phyloP scores from a whole-genome alignment of 202 grass and related monocot genomes.

The Panicum virgatum region DNA sequence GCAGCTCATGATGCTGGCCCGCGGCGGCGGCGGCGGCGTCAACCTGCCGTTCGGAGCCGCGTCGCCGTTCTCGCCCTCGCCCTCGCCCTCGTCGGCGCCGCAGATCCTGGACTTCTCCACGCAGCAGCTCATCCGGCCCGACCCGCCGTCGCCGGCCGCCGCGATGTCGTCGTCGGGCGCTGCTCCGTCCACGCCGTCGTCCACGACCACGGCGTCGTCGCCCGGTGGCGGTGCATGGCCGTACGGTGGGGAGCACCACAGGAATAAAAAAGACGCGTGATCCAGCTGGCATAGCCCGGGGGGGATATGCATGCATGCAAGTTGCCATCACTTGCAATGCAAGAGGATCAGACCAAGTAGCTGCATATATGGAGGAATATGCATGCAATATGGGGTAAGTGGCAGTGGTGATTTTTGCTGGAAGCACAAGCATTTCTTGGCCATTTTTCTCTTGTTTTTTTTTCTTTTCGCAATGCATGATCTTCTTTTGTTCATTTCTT shows the following conservation, averaged over 20 bases:
- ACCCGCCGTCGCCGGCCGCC: conserved; percentile 26
- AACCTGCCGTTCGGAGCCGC: conserved; percentile 44
- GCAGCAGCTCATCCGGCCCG: conserved; percentile 45
- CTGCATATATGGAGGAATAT: conserved; percentile 6
- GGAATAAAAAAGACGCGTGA: conserved; percentile 41
- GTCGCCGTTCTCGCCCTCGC: conserved; percentile 27
- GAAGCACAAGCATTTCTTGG: conserved; percentile 3
- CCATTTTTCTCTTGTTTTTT: neutral
- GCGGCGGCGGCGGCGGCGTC: conserved; percentile 12
- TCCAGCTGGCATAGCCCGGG: neutral
- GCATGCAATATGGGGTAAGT: conserved; percentile 65
- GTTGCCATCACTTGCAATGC: neutral
- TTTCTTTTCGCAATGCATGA: neutral
- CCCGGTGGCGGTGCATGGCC: conserved; percentile 48
- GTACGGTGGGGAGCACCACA: conserved; percentile 35
- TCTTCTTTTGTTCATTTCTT: conserved; percentile 49
- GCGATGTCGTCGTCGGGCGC: conserved; percentile 33
- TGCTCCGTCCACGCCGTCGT: conserved; percentile 31
- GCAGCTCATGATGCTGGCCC: conserved; percentile 45
- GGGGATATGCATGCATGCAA: conserved; percentile 36
- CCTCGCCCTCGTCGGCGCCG: conserved; percentile 36
- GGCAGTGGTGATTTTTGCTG: conserved; percentile 39
- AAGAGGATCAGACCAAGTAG: neutral
- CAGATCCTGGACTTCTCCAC: conserved; percentile 78
- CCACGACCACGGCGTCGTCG: conserved; percentile 44